A percentile compares a stretch with the other conserved stretches of the same genome.
Conservation (phyloP, 2,329 filamentous ascomycete genomes). For the Fusarium pseudoanthophilum region DNA sequence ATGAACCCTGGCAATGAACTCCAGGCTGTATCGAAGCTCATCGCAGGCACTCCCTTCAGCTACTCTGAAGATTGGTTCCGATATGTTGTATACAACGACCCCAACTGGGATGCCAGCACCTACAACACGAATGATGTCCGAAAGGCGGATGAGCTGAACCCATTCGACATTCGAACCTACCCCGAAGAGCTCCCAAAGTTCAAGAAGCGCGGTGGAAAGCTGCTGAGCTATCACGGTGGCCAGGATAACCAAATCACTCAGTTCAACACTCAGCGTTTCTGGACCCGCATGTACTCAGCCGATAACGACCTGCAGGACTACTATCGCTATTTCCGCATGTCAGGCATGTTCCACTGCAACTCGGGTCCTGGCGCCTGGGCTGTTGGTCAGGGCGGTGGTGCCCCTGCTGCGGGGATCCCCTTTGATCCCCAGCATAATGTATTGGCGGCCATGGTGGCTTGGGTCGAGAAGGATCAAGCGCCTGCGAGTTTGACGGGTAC, state of each 20-base stretch:
- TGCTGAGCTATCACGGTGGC: constrained; percentile 21
- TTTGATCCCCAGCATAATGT: constrained; percentile 55
- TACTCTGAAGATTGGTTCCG: constrained; percentile 29
- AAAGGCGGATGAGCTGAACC: constrained; percentile 11
- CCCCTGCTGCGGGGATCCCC: constrained; percentile 19
- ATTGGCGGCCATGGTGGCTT: constrained; percentile 58
- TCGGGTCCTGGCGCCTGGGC: constrained; percentile 57
- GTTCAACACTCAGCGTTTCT: constrained; percentile 40
- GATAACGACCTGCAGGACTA: constrained; percentile 55
- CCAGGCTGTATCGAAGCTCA: constrained; percentile 6
- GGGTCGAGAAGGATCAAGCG: constrained; percentile 57
- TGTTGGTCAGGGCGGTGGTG: constrained; percentile 42
- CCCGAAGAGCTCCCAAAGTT: constrained; percentile 1
- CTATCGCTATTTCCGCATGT: constrained; percentile 64
- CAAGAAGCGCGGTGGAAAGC: constrained; percentile 22
- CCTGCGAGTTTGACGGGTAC: constrained; percentile 55
- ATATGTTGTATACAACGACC: constrained; percentile 15
- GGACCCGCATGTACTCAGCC: constrained; percentile 38
- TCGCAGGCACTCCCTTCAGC: constrained; percentile 15
- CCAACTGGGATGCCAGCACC: constrained; percentile 11
- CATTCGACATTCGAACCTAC: constrained; percentile 19
- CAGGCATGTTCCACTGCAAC: constrained; percentile 62
- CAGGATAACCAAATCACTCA: constrained; percentile 32
- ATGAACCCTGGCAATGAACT: constrained; percentile 31
- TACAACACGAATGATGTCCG: constrained; percentile 1